Evolutionary conservation across 2,329 filamentous ascomycete genomes (phyloP).

Genomic region (Cercospora canescens): DNA sequence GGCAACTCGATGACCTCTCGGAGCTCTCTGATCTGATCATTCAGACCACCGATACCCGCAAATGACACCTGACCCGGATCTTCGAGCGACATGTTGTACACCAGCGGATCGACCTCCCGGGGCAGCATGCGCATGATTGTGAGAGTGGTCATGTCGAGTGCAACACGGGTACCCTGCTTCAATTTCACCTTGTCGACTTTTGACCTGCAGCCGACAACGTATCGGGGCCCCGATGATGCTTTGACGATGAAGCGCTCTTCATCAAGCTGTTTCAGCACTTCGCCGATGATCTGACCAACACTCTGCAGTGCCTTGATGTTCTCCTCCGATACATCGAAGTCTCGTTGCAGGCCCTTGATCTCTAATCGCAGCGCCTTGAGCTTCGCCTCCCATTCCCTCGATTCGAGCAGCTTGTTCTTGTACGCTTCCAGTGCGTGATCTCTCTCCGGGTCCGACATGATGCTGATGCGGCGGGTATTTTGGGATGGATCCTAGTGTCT

Average conservation of each 20-base stretch:
- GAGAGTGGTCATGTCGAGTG: conserved; percentile 98
- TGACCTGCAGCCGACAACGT: conserved; percentile 96
- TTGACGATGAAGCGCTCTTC: conserved; percentile 99
- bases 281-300: conserved; percentile 98
- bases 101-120: conserved; percentile 94
- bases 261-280: conserved; percentile 97
- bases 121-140: conserved; percentile 99
- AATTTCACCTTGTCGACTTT: conserved; percentile 97
- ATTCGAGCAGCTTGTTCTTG: conserved; percentile 69
- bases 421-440: conserved; percentile 54
- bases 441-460: conserved; percentile 49
- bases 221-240: conserved; percentile 93
- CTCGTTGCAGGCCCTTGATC: conserved; percentile 91
- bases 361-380: conserved; percentile 90
- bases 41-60: conserved; percentile 93
- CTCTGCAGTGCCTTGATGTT: conserved; percentile 99
- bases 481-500: not conserved
- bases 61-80: conserved; percentile 98
- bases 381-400: conserved; percentile 98
- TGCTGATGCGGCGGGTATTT: conserved; percentile 5
- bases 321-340: conserved; percentile 96
- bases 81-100: conserved; percentile 99
- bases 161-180: conserved; percentile 97
- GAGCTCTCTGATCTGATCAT: conserved; percentile 96
- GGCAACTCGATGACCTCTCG: conserved; percentile 97